Percentiles rank a stretch among this genome's conserved stretches.
Evolutionary conservation across 345 rosid genomes (phyloP).

Genomic region (Excoecaria cochinchinensis): DNA sequence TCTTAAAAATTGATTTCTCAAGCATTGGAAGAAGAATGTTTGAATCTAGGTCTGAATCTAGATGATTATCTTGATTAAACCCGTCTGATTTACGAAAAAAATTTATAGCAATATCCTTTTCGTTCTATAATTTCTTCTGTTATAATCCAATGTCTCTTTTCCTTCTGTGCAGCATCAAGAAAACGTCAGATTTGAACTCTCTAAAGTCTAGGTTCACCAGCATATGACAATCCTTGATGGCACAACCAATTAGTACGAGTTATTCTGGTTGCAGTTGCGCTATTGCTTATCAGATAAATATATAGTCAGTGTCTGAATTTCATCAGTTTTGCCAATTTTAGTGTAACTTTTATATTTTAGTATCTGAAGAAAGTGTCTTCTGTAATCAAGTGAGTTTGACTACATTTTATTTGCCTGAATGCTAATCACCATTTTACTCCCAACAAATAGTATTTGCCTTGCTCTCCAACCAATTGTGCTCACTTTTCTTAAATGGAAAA

Average conservation of each 20-base stretch:
- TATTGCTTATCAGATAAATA: neutral
- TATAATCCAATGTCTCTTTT: neutral
- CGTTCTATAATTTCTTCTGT: neutral
- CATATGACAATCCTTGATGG: slow-evolving; percentile 4
- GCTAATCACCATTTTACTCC: too few relatives aligned
- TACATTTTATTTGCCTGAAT: too few relatives aligned
- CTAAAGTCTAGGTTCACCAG: slow-evolving; percentile 25
- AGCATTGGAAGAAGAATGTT: neutral
- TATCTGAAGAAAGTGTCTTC: neutral
- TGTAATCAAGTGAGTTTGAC: too few relatives aligned
- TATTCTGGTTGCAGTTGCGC: too few relatives aligned
- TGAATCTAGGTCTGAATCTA: neutral
- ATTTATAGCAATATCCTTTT: neutral
- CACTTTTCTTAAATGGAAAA: too few relatives aligned
- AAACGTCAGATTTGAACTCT: slow-evolving; percentile 22
- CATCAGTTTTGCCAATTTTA: neutral
- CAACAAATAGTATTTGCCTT: too few relatives aligned
- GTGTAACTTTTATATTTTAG: neutral
- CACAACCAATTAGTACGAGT: too few relatives aligned
- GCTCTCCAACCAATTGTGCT: too few relatives aligned
- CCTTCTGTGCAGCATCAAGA: slow-evolving; percentile 35
- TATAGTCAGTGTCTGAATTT: neutral
- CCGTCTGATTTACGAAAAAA: neutral
- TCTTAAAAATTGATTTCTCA: too few relatives aligned
- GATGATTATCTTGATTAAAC: neutral